Conservation (phyloP, 1,284 basidiomycete species). For the Ganoderma lingzhi region DNA sequence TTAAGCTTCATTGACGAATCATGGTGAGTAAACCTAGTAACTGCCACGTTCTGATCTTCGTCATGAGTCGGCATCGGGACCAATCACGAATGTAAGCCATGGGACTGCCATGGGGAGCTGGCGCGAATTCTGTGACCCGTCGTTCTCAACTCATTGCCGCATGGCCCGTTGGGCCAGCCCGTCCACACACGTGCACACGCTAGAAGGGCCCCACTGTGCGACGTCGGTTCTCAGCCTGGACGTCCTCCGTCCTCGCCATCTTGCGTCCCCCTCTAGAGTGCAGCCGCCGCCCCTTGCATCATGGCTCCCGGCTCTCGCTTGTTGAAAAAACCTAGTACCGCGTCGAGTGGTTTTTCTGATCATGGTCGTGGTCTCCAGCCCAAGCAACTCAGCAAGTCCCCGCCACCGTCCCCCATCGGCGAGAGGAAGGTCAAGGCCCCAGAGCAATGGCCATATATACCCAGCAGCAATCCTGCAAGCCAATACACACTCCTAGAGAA, state of each 20-base stretch:
- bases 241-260: conserved; percentile 26
- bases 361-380: conserved; percentile 46
- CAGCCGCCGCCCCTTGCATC: conserved; percentile 22
- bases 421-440: conserved; percentile 50
- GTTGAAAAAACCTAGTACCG: conserved; percentile 36
- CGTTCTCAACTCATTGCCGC: conserved; percentile 27
- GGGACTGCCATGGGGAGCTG: conserved; percentile 33
- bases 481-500: conserved; percentile 96
- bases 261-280: conserved; percentile 22
- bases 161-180: conserved; percentile 26
- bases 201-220: conserved; percentile 30
- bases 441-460: conserved; percentile 69
- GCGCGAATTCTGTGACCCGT: conserved; percentile 20
- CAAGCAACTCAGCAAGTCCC: conserved; percentile 53
- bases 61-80: conserved; percentile 25
- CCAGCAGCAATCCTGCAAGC: conserved; percentile 81
- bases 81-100: conserved; percentile 32
- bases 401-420: conserved; percentile 55
- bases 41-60: conserved; percentile 25
- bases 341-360: conserved; percentile 39
- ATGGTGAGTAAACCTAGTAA: conserved; percentile 32
- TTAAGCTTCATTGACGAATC: conserved; percentile 24
- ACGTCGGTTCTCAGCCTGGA: conserved; percentile 19
- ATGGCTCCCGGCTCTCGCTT: conserved; percentile 41
- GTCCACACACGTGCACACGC: conserved; percentile 32